Percentiles rank a stretch among this genome's conserved stretches.
phyloP scores from a whole-genome alignment of 768 basidiomycete genomes.

The Dictyophora rubrovolvata region DNA sequence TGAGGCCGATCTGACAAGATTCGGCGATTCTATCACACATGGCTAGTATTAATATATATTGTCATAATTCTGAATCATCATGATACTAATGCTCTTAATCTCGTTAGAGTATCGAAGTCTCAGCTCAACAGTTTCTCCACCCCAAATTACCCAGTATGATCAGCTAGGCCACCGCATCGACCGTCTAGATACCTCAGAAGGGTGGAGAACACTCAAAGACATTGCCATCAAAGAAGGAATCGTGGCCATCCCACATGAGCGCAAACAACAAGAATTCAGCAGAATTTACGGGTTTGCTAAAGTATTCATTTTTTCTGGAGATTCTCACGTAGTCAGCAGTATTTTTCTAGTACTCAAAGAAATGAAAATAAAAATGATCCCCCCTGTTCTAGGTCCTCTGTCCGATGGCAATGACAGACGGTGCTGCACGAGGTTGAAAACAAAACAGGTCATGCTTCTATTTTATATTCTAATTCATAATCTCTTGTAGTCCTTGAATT shows the following conservation, averaged over 20 bases:
- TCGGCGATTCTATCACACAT: slow-evolving; percentile 29
- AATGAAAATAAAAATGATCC: not conserved
- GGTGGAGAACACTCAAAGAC: slow-evolving; percentile 60
- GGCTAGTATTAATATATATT: slow-evolving; percentile 21
- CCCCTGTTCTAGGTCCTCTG: slow-evolving; percentile 46
- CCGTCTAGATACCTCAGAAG: slow-evolving; percentile 57
- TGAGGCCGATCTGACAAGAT: slow-evolving; percentile 47
- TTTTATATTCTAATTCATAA: not conserved
- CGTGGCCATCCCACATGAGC: slow-evolving; percentile 58
- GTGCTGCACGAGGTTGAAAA: slow-evolving; percentile 46
- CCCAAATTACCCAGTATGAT: slow-evolving; percentile 57
- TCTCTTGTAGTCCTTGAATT: slow-evolving; percentile 47
- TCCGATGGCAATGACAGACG: slow-evolving; percentile 74
- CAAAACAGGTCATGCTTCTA: not conserved
- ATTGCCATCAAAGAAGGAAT: slow-evolving; percentile 54
- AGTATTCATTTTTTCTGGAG: slow-evolving; percentile 48
- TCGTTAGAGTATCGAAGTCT: slow-evolving; percentile 35
- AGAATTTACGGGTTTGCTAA: slow-evolving; percentile 60
- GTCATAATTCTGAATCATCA: not conserved
- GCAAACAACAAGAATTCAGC: slow-evolving; percentile 49
- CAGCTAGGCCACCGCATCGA: slow-evolving; percentile 65
- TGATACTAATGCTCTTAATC: slow-evolving; percentile 18
- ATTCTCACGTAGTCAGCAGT: slow-evolving; percentile 46
- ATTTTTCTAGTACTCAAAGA: not conserved
- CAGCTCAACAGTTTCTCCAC: slow-evolving; percentile 32